Percentiles rank a stretch among this genome's conserved stretches.
Conservation (phyloP, 495 filamentous ascomycete species). For the Neurospora discreta region DNA sequence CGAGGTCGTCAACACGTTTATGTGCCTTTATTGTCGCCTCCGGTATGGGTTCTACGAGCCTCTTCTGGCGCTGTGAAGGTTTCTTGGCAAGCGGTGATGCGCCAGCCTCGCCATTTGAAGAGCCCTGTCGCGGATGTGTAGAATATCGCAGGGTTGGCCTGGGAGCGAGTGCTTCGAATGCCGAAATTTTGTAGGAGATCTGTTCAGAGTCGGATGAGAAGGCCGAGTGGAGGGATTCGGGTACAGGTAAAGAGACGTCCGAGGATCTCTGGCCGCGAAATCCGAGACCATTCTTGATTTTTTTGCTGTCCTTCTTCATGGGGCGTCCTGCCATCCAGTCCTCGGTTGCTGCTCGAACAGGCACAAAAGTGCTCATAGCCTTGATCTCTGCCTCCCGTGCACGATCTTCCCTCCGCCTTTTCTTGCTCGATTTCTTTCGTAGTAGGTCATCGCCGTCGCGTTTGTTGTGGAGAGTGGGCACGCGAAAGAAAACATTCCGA, state of each 20-base stretch:
- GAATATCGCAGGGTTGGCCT: constrained; percentile 69
- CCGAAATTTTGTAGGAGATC: constrained; percentile 61
- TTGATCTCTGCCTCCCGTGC: constrained; percentile 76
- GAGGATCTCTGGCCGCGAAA: constrained; percentile 51
- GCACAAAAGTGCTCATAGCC: constrained; percentile 64
- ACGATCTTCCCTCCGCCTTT: constrained; percentile 57
- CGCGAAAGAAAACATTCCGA: constrained; percentile 30
- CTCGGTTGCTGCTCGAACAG: constrained; percentile 46
- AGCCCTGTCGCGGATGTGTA: constrained; percentile 43
- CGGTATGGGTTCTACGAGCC: constrained; percentile 37
- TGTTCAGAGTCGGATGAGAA: constrained; percentile 62
- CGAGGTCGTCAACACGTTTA: constrained; percentile 66
- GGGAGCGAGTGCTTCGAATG: constrained; percentile 63
- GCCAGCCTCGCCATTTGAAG: constrained; percentile 7
- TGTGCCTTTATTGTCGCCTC: constrained; percentile 57
- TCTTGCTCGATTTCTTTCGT: constrained; percentile 66
- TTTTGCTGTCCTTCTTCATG: constrained; percentile 53
- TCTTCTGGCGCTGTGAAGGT: constrained; percentile 31
- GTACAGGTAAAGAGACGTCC: constrained; percentile 59
- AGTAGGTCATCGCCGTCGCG: constrained; percentile 44
- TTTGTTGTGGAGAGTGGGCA: constrained; percentile 59
- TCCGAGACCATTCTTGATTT: constrained; percentile 40
- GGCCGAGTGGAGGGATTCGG: constrained; percentile 62
- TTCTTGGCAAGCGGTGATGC: constrained; percentile 16
- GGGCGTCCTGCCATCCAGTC: constrained; percentile 36